Evolutionary conservation across 352 stramenopile genomes (phyloP).

Genomic region (Plasmopara viticola): DNA sequence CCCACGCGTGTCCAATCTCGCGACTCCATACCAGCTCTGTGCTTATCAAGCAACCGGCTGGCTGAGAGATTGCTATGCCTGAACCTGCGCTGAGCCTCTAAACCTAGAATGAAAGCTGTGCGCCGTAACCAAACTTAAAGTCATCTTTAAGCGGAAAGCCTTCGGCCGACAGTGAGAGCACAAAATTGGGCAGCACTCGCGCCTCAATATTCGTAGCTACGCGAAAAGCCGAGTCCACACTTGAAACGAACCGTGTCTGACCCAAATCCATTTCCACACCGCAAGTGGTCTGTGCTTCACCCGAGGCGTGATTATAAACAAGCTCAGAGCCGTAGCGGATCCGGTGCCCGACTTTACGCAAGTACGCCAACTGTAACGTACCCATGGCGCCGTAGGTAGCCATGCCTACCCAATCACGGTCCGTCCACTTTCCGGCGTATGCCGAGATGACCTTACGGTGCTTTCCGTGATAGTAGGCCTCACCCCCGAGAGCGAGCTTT

Average conservation of each 20-base stretch:
- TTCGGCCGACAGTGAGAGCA: slow-evolving; percentile 79
- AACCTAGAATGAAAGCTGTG: slow-evolving; percentile 83
- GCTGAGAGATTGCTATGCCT: slow-evolving; percentile 21
- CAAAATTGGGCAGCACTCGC: slow-evolving; percentile 82
- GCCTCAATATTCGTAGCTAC: slow-evolving; percentile 80
- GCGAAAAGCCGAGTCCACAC: slow-evolving; percentile 75
- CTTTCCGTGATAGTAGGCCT: slow-evolving; percentile 87
- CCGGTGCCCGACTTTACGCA: slow-evolving; percentile 78
- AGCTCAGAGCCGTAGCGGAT: slow-evolving; percentile 81
- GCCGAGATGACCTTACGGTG: slow-evolving; percentile 79
- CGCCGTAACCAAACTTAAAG: slow-evolving; percentile 89
- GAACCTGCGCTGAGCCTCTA: slow-evolving; percentile 18
- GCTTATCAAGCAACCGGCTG: slow-evolving; percentile 1
- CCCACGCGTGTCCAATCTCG: slow-evolving; percentile 11
- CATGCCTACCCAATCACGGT: slow-evolving; percentile 58
- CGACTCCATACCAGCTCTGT: slow-evolving; percentile 13
- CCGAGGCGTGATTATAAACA: slow-evolving; percentile 80
- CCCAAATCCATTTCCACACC: slow-evolving; percentile 80
- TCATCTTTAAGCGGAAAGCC: slow-evolving; percentile 83
- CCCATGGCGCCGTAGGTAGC: slow-evolving; percentile 74
- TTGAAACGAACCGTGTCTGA: slow-evolving; percentile 80
- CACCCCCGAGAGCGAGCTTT: slow-evolving; percentile 67
- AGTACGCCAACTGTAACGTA: slow-evolving; percentile 79
- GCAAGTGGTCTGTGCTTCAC: slow-evolving; percentile 75
- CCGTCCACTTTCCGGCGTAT: slow-evolving; percentile 82